Conservation (phyloP, 139 green algal genomes). For the Edaphochlamys debaryana region DNA sequence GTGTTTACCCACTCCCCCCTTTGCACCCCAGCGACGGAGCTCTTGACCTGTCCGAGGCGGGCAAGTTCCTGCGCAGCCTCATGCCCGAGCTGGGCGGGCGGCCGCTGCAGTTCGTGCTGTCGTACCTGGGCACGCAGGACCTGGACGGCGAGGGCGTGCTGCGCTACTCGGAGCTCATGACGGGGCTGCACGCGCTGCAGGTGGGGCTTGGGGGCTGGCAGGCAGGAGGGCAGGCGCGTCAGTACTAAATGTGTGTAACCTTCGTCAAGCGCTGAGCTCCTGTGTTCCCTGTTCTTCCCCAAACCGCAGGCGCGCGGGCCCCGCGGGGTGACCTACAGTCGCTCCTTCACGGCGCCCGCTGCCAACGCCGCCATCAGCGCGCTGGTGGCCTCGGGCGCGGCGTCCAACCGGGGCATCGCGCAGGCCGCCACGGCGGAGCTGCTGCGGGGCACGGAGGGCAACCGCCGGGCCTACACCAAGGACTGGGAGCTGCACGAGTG, state of each 20-base stretch:
- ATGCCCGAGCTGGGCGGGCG: constrained; percentile 33
- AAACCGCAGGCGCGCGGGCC: constrained; percentile 14
- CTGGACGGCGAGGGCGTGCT: constrained; percentile 41
- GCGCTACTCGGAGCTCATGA: constrained; percentile 48
- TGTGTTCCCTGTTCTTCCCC: no score
- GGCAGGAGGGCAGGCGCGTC: background rate
- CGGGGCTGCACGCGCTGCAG: constrained; percentile 43
- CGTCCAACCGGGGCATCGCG: background rate
- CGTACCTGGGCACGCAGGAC: constrained; percentile 49
- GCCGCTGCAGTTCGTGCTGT: constrained; percentile 53
- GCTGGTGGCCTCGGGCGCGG: background rate
- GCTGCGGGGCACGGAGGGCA: background rate
- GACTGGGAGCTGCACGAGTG: constrained; percentile 45
- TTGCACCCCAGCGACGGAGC: constrained; percentile 43
- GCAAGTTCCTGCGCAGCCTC: constrained; percentile 43
- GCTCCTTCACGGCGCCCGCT: background rate
- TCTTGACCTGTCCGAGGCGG: constrained; percentile 35
- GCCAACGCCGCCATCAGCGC: background rate
- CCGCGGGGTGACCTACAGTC: constrained; percentile 10
- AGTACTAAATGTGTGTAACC: no score
- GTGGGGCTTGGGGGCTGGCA: background rate
- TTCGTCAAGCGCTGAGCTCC: no score
- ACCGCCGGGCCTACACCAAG: background rate
- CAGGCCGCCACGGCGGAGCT: background rate
- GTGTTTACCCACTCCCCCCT: no score